Percentiles rank a stretch among this genome's conserved stretches.
Evolutionary conservation across 495 filamentous ascomycete species (phyloP).

Genomic region (Tuber magnatum): DNA sequence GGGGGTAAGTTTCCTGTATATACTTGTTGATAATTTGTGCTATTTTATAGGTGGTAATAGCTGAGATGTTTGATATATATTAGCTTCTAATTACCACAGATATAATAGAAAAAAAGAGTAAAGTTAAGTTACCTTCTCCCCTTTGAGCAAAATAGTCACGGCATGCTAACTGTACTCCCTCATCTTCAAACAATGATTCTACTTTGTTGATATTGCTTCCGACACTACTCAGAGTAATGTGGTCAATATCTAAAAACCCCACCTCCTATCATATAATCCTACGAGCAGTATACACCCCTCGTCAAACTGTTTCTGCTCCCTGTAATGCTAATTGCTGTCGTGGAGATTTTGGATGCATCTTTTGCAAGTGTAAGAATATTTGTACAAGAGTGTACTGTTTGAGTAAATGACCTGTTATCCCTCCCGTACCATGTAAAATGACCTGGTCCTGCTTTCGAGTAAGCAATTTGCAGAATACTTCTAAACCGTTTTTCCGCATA

Average conservation of each 20-base stretch:
- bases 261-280: neutral
- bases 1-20: no score
- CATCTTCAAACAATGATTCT: neutral
- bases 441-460: neutral
- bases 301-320: neutral
- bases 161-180: constrained; percentile 4
- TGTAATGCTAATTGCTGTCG: neutral
- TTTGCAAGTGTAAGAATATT: neutral
- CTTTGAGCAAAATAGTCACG: neutral
- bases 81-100: neutral
- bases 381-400: neutral
- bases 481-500: neutral
- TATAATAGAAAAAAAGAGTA: no score
- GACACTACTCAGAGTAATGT: neutral
- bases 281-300: neutral
- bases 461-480: neutral
- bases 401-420: neutral
- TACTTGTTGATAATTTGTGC: neutral
- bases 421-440: neutral
- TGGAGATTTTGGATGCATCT: neutral
- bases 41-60: neutral
- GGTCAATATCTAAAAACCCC: neutral
- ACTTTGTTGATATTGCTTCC: neutral
- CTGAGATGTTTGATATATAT: neutral
- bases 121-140: neutral